phyloP scores from a whole-genome alignment of 495 filamentous ascomycete species.

The Baudoinia panamericana region DNA sequence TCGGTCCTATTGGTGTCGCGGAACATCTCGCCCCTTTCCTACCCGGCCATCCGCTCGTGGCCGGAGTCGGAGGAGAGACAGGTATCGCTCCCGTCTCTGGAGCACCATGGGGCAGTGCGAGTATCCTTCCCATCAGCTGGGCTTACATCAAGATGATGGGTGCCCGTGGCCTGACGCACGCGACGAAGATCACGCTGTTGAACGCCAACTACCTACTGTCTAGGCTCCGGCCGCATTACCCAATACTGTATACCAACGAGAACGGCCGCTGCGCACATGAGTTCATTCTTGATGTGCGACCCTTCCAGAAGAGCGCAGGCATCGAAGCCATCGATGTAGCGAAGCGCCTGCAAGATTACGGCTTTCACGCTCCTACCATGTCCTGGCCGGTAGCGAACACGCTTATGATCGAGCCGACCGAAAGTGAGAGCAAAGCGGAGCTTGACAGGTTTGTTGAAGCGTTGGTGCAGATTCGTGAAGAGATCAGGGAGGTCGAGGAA shows the following conservation, averaged over 20 bases:
- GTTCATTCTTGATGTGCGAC: conserved; percentile 87
- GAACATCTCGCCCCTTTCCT: conserved; percentile 66
- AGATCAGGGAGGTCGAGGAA: conserved; percentile 76
- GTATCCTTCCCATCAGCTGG: conserved; percentile 94
- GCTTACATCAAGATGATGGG: conserved; percentile 98
- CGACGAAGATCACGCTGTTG: conserved; percentile 84
- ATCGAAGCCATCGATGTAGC: conserved; percentile 95
- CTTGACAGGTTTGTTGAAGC: conserved; percentile 92
- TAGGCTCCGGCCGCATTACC: conserved; percentile 77
- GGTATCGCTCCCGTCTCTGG: conserved; percentile 64
- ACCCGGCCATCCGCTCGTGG: conserved; percentile 55
- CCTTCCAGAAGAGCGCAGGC: conserved; percentile 70
- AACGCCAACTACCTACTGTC: conserved; percentile 98
- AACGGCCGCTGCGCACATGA: conserved; percentile 88
- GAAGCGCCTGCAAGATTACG: conserved; percentile 95
- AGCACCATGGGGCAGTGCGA: conserved; percentile 81
- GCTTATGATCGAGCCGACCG: conserved; percentile 97
- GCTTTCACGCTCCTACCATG: conserved; percentile 98
- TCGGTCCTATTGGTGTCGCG: conserved; percentile 90
- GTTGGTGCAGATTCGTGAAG: conserved; percentile 72
- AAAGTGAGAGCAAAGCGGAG: conserved; percentile 86
- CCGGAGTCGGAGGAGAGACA: conserved; percentile 46
- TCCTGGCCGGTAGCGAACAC: conserved; percentile 94
- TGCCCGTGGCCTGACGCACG: conserved; percentile 74
- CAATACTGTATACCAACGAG: conserved; percentile 83